Conservation (phyloP, 2,329 filamentous ascomycete genomes). For the Xylariaceae sp. region DNA sequence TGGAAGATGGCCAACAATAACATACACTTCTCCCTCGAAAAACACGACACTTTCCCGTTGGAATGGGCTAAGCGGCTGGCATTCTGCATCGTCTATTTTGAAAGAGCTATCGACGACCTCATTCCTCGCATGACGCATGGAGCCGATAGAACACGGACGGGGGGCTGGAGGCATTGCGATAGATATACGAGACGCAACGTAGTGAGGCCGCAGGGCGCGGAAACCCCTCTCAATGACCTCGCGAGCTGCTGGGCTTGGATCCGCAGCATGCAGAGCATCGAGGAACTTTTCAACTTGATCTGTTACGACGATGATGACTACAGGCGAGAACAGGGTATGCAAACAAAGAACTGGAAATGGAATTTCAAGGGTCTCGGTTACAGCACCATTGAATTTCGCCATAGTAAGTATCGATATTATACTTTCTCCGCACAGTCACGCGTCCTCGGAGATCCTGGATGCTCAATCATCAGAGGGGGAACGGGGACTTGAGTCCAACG, state of each 20-base stretch:
- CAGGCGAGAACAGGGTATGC: background rate
- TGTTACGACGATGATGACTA: slow-evolving; percentile 1
- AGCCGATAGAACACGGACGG: background rate
- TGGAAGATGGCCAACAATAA: slow-evolving; percentile 10
- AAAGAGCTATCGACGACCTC: slow-evolving; percentile 8
- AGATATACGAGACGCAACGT: slow-evolving; percentile 4
- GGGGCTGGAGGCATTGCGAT: slow-evolving; percentile 11
- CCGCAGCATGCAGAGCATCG: background rate
- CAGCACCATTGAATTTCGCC: slow-evolving; percentile 17
- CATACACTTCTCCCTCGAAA: slow-evolving; percentile 11
- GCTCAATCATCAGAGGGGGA: too few relatives aligned
- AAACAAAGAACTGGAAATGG: slow-evolving; percentile 12
- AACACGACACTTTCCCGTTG: background rate
- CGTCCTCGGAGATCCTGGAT: too few relatives aligned
- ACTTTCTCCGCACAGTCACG: background rate
- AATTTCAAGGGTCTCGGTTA: slow-evolving; percentile 12
- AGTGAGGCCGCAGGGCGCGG: background rate
- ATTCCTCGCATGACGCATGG: background rate
- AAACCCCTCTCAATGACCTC: background rate
- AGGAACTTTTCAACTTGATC: slow-evolving; percentile 1
- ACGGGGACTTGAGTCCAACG: too few relatives aligned
- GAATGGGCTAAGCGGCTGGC: slow-evolving; percentile 8
- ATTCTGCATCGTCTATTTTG: slow-evolving; percentile 16
- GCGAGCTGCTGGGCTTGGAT: slow-evolving; percentile 6
- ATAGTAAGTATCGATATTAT: slow-evolving; percentile 5